Evolutionary conservation across 2,329 filamentous ascomycete species (phyloP), one percentile per base, ranked within the genome.

Genomic region (Diplodia sapinea): DNA sequence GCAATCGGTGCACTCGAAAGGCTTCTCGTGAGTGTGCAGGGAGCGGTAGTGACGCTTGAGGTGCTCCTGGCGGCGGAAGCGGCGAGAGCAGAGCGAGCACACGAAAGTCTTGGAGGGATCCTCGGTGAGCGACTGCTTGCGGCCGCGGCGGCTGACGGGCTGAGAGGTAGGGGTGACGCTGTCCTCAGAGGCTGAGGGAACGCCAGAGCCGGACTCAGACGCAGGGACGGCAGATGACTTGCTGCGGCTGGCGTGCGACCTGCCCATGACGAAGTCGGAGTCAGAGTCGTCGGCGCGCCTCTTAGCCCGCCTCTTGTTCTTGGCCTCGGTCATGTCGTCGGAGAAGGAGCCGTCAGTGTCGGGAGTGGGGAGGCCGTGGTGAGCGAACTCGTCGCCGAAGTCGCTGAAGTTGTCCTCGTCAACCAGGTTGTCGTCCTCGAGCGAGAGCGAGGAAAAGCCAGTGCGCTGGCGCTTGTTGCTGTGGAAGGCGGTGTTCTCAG

Each of bases 101-200:
- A 97, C 92, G 71, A 98, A 99, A 0, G 94, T 97, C 89, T 99
- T 99, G 75, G 93, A 96, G 1, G 95, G 95, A 75, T 99, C 95
- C 76, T 98, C 95, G 5, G 95, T 98, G 74, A 98, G 82, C 1
- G 95, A 98, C 83, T 99, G 95, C 89, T 99, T 99, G 81, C 95
- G 94, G 69, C 95, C 95, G 69, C 95, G 94, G 71, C 95, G 94
- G 81, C 92, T 96, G 73, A 91, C 87, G 11, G 91, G 90, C 68
- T 79, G 72, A 55, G 74, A 72, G n/a, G 74, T 70, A 47, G 76
- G 73, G 23, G 75, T 72, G 56, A 73, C 70, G 68, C 73, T 70
- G 63, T 79, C 80, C 17, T 82, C 80, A 57, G 82, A 81, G 76
- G 80, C 80, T 59, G 83, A 80, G 65, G 80, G 77, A 72, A 79